Conservation (phyloP, 257 asterid genomes). For the Ehretia macrophylla region DNA sequence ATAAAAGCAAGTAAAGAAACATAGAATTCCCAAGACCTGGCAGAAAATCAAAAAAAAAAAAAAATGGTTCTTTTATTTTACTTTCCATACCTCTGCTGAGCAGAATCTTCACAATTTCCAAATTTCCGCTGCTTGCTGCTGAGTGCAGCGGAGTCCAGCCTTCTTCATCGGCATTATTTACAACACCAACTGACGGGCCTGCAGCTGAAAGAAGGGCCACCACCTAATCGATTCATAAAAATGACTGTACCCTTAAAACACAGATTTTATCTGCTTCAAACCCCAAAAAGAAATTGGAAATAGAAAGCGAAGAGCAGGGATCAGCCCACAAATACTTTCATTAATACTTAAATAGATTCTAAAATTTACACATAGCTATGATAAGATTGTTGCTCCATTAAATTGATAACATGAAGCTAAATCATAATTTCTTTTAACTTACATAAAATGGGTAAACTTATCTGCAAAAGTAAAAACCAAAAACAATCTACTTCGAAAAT, state of each 20-base stretch:
- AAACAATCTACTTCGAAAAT: background rate
- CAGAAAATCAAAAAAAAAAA: conserved; percentile 3
- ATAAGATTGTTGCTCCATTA: too few relatives aligned
- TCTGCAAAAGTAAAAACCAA: background rate
- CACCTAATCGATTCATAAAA: conserved; percentile 45
- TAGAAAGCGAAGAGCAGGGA: background rate
- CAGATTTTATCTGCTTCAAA: background rate
- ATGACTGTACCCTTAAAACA: background rate
- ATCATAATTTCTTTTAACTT: background rate
- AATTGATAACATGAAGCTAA: background rate
- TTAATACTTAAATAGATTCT: background rate
- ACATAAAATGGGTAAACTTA: background rate
- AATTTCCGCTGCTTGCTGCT: conserved; percentile 84
- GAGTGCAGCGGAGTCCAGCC: conserved; percentile 98
- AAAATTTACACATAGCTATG: too few relatives aligned
- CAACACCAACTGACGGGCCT: conserved; percentile 42
- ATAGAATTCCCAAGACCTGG: background rate
- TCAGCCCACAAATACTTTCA: background rate
- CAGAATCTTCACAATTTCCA: conserved; percentile 61
- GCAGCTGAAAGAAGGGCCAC: conserved; percentile 64
- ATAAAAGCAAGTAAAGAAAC: background rate
- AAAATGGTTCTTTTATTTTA: background rate
- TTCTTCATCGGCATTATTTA: conserved; percentile 80
- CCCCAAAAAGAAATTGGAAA: background rate
- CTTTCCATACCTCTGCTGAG: conserved; percentile 49